Base-by-base conservation (phyloP, 2,329 filamentous ascomycete genomes). In the Fusarium nematophilum region DNA sequence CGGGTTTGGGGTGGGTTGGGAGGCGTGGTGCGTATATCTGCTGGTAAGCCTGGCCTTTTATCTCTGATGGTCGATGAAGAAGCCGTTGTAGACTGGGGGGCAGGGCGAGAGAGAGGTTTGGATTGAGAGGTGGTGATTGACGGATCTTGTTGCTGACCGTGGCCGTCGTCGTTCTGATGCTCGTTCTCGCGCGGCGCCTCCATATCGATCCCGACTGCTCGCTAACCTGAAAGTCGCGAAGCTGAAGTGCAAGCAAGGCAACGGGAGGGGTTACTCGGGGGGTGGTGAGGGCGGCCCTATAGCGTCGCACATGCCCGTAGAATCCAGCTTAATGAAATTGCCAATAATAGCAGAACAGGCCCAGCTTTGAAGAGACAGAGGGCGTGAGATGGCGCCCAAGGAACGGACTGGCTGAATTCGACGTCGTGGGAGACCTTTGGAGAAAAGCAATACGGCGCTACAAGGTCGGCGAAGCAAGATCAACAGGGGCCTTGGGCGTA, bases 231-330 rank as follows among this genome's bases (percentile, higher is more conserved):
- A 46, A 60, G 61, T 56, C 53, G 46, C 46, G 53, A 58, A 27
- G 33, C 30, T 45, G 43, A 23, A 27, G 29, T 27, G 55, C 40
- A 38, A 45, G 37, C 36, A 51, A 43, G 29, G 43, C 15, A 45
- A 39, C 48, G 34, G 37, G 53, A 29, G 39, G 45, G 44, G 31
- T 42, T 45, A 51, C 39, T 59, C 53, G 50, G 48, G 47, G 42
- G 30, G 49, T 51, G 46, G 49, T 53, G 50, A 60, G 36, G 34
- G 37, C 21, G 21, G 29, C 46, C 40, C 59, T 53, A 42, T 58
- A 54, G 40, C 40, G 59, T 69, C 54, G 48, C 59, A 61, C 66
- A 69, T 69, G 50, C 62, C 62, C 44, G 49, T 57, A 33, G 39
- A 44, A 50, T 17, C 27, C 30, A 39, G 42, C 40, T 15, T 27